Conservation (phyloP, 2,329 filamentous ascomycete genomes). For the Cytospora schulzeri region DNA sequence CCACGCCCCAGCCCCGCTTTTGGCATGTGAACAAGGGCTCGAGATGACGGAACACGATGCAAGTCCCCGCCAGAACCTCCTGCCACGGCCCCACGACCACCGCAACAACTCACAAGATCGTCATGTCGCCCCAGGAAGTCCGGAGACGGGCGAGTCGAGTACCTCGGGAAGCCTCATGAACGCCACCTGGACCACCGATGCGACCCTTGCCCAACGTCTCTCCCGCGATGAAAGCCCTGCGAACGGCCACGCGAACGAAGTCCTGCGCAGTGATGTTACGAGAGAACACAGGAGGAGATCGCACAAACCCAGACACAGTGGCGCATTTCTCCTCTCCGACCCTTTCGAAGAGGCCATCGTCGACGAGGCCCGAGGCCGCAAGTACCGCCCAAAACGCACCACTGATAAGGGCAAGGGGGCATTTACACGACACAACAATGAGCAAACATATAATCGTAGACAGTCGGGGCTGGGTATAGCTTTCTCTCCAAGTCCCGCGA, state of each 20-base stretch:
- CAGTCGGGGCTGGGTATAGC: conserved; percentile 15
- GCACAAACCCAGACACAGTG: conserved; percentile 49
- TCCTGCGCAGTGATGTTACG: background rate
- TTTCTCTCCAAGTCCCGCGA: conserved; percentile 8
- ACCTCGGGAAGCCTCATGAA: conserved; percentile 36
- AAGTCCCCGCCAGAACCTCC: conserved; percentile 22
- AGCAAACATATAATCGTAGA: conserved; percentile 2
- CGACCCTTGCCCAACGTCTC: conserved; percentile 28
- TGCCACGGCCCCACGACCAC: conserved; percentile 12
- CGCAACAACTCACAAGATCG: conserved; percentile 8
- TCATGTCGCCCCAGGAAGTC: conserved; percentile 36
- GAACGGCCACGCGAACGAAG: background rate
- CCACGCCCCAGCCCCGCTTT: conserved; percentile 10
- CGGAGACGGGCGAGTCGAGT: conserved; percentile 49
- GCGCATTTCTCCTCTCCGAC: conserved; percentile 55
- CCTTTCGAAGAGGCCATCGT: conserved; percentile 36
- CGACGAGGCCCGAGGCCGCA: conserved; percentile 37
- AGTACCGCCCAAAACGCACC: conserved; percentile 20
- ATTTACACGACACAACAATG: conserved; percentile 16
- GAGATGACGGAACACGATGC: conserved; percentile 29
- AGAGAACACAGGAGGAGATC: conserved; percentile 32
- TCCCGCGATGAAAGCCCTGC: conserved; percentile 19
- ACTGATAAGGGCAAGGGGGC: conserved; percentile 25
- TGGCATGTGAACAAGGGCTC: conserved; percentile 27
- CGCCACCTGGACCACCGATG: conserved; percentile 23